These are phyloP conservation scores for Rhizophagus prolifer DNA, from an alignment of 192 early-diverging fungal species.

Conservation along the genomic window DNA sequence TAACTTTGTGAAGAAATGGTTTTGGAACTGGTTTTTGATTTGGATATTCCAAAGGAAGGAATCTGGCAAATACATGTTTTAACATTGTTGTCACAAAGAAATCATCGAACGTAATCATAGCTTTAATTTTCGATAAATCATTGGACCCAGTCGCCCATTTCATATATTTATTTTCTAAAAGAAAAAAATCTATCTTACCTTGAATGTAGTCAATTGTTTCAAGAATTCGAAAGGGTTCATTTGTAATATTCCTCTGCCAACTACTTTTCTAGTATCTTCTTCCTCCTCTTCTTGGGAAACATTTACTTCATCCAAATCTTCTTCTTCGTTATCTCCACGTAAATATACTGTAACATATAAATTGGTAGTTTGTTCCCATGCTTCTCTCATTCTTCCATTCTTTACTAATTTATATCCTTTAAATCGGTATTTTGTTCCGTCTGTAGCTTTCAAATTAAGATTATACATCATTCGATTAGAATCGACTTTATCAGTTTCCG, in stretches of 20 bases:
- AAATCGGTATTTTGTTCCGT: slow-evolving; percentile 41
- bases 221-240: slow-evolving; percentile 34
- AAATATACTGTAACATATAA: slow-evolving; percentile 42
- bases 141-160: slow-evolving; percentile 29
- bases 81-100: slow-evolving; percentile 26
- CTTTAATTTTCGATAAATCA: slow-evolving; percentile 21
- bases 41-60: slow-evolving; percentile 41
- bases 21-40: slow-evolving; percentile 22
- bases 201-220: slow-evolving; percentile 33
- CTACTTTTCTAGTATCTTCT: slow-evolving; percentile 31
- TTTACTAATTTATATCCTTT: slow-evolving; percentile 44
- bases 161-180: not conserved
- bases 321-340: not conserved
- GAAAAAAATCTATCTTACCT: slow-evolving; percentile 23
- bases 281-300: slow-evolving; percentile 35
- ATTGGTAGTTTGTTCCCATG: slow-evolving; percentile 39
- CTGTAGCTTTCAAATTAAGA: slow-evolving; percentile 34
- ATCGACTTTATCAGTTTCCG: slow-evolving; percentile 36
- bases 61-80: slow-evolving; percentile 34
- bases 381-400: slow-evolving; percentile 33
- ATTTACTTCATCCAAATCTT: slow-evolving; percentile 17
- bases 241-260: slow-evolving; percentile 41
- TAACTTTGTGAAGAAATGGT: slow-evolving; percentile 27
- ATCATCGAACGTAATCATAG: slow-evolving; percentile 27
- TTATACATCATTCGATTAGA: slow-evolving; percentile 39